Evolutionary conservation across 2,329 filamentous ascomycete species (phyloP).

Genomic region (Ophiocordyceps camponoti-leonardi): DNA sequence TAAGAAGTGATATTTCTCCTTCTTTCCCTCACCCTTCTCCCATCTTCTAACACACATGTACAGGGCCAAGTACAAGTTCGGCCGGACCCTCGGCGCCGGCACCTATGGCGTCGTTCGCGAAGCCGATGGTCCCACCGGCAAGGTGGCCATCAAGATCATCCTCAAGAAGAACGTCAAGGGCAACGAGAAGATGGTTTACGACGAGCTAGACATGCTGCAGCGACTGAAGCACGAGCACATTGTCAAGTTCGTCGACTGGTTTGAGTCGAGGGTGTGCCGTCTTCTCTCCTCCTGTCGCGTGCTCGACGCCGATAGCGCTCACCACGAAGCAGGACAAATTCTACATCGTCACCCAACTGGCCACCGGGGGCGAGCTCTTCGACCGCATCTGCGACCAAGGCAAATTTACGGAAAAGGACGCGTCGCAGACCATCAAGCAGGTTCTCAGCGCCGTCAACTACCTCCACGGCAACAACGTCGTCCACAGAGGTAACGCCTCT

Average conservation of each 20-base stretch:
- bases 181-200: slow-evolving; percentile 97
- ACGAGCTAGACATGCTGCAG: slow-evolving; percentile 89
- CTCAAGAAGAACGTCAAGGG: slow-evolving; percentile 98
- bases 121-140: slow-evolving; percentile 65
- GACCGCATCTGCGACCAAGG: slow-evolving; percentile 96
- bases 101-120: slow-evolving; percentile 98
- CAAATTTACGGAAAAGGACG: slow-evolving; percentile 97
- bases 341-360: slow-evolving; percentile 95
- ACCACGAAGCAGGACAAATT: slow-evolving; percentile 66
- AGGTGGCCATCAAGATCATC: slow-evolving; percentile 97
- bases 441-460: slow-evolving; percentile 88
- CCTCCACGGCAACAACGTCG: slow-evolving; percentile 84
- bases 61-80: slow-evolving; percentile 80
- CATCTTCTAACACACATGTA: not conserved
- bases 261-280: slow-evolving; percentile 71
- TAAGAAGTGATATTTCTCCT: slow-evolving; percentile 56
- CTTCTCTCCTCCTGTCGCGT: not conserved
- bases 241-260: slow-evolving; percentile 96
- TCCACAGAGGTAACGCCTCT: slow-evolving; percentile 61
- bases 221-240: slow-evolving; percentile 86
- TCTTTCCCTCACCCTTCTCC: not conserved
- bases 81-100: slow-evolving; percentile 82
- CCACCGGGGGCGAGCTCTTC: slow-evolving; percentile 90
- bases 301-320: not conserved
- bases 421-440: slow-evolving; percentile 86